These are phyloP conservation scores for Helicocarpus griseus DNA, from an alignment of 2,329 filamentous ascomycete genomes.

Conservation along the genomic window DNA sequence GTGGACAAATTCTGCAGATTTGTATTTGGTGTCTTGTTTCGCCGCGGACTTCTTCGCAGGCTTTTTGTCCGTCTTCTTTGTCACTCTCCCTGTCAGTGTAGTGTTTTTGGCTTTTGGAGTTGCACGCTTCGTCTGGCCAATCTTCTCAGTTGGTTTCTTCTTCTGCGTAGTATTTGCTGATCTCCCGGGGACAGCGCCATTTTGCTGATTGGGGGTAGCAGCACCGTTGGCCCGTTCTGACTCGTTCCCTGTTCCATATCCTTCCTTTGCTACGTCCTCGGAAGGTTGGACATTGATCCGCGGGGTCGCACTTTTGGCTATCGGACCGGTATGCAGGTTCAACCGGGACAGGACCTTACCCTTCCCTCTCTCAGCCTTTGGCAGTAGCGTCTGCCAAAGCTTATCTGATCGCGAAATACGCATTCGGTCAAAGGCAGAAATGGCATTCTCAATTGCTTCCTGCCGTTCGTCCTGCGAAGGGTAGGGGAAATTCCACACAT, in stretches of 20 bases:
- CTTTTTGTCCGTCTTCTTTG: constrained; percentile 37
- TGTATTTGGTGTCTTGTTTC: constrained; percentile 38
- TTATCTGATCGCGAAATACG: constrained; percentile 50
- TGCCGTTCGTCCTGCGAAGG: constrained; percentile 46
- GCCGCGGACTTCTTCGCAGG: constrained; percentile 16
- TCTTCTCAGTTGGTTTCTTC: constrained; percentile 30
- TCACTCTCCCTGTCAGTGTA: constrained; percentile 33
- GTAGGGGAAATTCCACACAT: constrained; percentile 53
- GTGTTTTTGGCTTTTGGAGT: constrained; percentile 38
- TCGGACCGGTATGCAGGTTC: constrained; percentile 38
- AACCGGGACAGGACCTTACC: constrained; percentile 52
- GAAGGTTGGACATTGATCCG: constrained; percentile 27
- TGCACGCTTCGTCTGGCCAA: constrained; percentile 35
- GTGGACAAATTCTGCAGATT: constrained; percentile 45
- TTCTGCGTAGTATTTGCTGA: constrained; percentile 23
- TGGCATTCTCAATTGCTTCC: constrained; percentile 51
- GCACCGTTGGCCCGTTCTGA: constrained; percentile 23
- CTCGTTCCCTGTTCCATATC: constrained; percentile 26
- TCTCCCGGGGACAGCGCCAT: constrained; percentile 17
- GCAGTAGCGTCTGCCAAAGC: constrained; percentile 53
- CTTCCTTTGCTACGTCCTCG: constrained; percentile 29
- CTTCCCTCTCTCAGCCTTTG: constrained; percentile 51
- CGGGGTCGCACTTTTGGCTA: constrained; percentile 29
- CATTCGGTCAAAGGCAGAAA: constrained; percentile 54
- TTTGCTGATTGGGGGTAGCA: constrained; percentile 17